Evolutionary conservation across 192 early-diverging fungal species (phyloP), one percentile per base, ranked within the genome.

Genomic region (Pilobolus umbonatus): DNA sequence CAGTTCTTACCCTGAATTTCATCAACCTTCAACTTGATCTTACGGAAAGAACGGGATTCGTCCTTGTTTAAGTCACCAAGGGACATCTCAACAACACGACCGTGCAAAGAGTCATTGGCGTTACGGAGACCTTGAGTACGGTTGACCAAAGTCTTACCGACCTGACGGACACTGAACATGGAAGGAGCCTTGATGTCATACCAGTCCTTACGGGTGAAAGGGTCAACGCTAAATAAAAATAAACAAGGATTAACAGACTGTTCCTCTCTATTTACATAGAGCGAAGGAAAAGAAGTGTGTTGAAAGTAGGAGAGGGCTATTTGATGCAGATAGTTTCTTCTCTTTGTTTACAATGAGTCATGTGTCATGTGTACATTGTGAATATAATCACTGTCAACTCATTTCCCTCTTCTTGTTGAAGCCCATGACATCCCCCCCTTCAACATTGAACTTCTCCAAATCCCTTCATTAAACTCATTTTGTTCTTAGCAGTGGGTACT

Each of bases 141-240:
- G 94, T 99, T 99, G 80, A 98, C 97, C 60, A 99, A 87, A 68
- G 97, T 99, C 88, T 99, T 99, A 68, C 97, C 97, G 65, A 93
- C 87, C 62, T 92, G 82, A 73, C 95, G 92, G 60, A 85, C 85
- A 64, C 90, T 87, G 72, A 99, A 99, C 76, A 94, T 86, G 58
- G 88, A 86, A 66, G 97, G 97, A 60, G 92, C 97, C 83, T 96
- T 96, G 83, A 99, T 86, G 73, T 96, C 94, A 76, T 98, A 99
- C 97, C 97, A 99, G 79, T 99, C 97, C 86, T 99, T 99, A 67
- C 97, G 91, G 83, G 91, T 90, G 89, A 98, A 99, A 79, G 97
- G 95, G 79, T 99, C 97, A 74, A 98, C 85, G 75, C 89, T 93
- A 73, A 62, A 38, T 35, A 3, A 12, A 38, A 64, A 19, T 47